Base-by-base conservation (phyloP, 2,329 filamentous ascomycete genomes). In the Sclerotinia borealis region DNA sequence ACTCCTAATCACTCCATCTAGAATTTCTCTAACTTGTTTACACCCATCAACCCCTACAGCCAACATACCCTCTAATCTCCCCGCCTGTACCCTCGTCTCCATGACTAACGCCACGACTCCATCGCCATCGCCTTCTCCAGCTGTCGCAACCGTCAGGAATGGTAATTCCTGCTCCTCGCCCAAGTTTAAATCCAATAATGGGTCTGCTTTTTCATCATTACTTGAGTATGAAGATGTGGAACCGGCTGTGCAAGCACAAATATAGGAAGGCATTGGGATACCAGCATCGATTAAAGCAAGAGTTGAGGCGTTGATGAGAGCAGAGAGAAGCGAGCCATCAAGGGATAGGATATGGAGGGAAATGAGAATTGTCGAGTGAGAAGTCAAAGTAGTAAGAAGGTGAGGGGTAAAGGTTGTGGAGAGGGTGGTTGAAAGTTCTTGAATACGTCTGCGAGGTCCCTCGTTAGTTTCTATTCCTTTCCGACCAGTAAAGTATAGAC, bases 201-300 rank as follows among this genome's bases (percentile, higher is more conserved):
- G 91, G 71, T 96, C 91, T 13, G 89, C 89, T 3, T 74, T 75
- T 64, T 90, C 89, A 72, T 90, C 87, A 63, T 84, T 85, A 1
- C 81, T 80, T 0, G 84, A 80, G 68, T 89, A 84, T 0, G 85
- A 83, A 0, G 87, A 87, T 0, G 89, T 91, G 17, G 88, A 90
- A 4, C 93, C 95, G 0, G 92, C 90, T 0, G 93, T 96, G 77
- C 91, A 96, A 7, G 93, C 92, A 27, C 88, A 87, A 3, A 98
- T 84, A 74, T 97, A 96, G 74, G 96, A 92, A 3, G 87, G 86
- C 93, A 98, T 97, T 29, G 95, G 95, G 25, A 99, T 89, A 59
- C 95, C 95, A 0, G 95, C 95, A 74, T 99, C 95, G 66, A 98
- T 88, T 27, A 98, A 85, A 0, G 95, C 95, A 15, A 99, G 85